Evolutionary conservation across 2,329 filamentous ascomycete genomes (phyloP).

Genomic region (Paecilomyces fulvus): DNA sequence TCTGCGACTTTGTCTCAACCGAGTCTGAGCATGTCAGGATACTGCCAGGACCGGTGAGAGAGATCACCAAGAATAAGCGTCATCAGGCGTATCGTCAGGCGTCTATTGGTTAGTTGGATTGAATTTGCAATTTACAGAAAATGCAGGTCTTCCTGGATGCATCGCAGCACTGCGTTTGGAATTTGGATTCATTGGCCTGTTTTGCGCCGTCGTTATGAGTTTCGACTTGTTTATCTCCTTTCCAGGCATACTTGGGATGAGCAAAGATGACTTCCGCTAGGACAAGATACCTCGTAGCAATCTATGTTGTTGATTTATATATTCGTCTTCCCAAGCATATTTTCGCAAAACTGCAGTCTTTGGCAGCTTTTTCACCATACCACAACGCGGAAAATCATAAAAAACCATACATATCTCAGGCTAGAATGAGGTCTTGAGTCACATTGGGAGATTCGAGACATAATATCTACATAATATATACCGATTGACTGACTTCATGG

Average conservation of each 20-base stretch:
- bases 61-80: neutral
- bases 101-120: neutral
- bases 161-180: neutral
- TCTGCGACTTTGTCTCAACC: neutral
- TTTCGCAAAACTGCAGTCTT: neutral
- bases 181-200: neutral
- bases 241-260: neutral
- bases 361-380: no score
- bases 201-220: neutral
- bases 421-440: no score
- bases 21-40: neutral
- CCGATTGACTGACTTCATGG: no score
- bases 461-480: no score
- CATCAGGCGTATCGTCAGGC: neutral
- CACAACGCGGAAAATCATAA: no score
- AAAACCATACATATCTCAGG: no score
- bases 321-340: neutral
- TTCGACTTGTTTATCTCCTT: neutral
- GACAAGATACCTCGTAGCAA: neutral
- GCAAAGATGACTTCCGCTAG: neutral
- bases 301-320: neutral
- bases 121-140: slow-evolving; percentile 4
- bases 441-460: no score
- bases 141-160: slow-evolving; percentile 19
- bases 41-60: neutral